Percentiles rank a stretch among this genome's conserved stretches.
Conservation (phyloP, 129 eudicot genomes). For the Logfia minima region DNA sequence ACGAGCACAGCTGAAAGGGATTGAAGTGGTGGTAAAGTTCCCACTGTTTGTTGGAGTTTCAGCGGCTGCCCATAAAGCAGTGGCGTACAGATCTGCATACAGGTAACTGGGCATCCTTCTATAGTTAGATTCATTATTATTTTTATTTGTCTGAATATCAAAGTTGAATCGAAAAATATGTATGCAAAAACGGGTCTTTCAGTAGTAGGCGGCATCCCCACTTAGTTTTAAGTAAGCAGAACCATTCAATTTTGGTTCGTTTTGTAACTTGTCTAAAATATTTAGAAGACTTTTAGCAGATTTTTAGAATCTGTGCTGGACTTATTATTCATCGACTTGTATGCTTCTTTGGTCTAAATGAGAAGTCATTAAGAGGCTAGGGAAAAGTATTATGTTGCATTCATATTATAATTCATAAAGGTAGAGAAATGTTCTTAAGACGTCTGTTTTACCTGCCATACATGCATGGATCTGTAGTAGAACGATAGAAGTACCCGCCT, state of each 20-base stretch:
- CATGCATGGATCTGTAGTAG: slow-evolving; percentile 85
- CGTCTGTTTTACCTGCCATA: slow-evolving; percentile 59
- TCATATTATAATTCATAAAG: not conserved
- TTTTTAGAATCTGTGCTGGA: too few relatives aligned
- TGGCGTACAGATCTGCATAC: slow-evolving; percentile 76
- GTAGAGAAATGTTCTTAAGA: not conserved
- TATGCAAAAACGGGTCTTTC: too few relatives aligned
- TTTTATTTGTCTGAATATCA: not conserved
- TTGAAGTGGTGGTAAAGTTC: slow-evolving; percentile 51
- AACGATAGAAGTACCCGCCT: slow-evolving; percentile 78
- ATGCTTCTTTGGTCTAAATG: not conserved
- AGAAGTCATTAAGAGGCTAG: not conserved
- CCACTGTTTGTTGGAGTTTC: slow-evolving; percentile 79
- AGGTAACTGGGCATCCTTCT: slow-evolving; percentile 51
- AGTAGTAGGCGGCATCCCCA: too few relatives aligned
- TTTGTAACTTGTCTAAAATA: not conserved
- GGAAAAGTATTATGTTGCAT: not conserved
- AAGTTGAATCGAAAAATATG: not conserved
- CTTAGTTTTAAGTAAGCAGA: too few relatives aligned
- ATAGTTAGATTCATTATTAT: slow-evolving; percentile 17
- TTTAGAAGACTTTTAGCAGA: too few relatives aligned
- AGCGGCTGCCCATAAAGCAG: slow-evolving; percentile 65
- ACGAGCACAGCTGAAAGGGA: slow-evolving; percentile 72
- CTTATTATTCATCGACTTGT: not conserved
- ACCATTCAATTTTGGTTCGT: too few relatives aligned